phyloP scores from a whole-genome alignment of 1,139 yeast species.

The Casaregolazyma suthepensis region DNA sequence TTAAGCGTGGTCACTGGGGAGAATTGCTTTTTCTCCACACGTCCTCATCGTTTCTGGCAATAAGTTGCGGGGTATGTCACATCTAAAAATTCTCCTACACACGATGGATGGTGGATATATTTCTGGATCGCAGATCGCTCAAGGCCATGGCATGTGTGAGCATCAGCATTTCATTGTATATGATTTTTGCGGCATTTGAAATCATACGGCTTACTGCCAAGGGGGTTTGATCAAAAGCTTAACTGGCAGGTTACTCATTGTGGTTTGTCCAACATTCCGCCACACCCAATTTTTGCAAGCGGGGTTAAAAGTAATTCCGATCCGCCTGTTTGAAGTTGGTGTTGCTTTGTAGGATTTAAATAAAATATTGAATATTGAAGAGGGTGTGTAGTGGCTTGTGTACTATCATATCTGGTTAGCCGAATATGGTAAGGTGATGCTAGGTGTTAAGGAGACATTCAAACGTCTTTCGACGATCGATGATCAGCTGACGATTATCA shows the following conservation, averaged over 20 bases:
- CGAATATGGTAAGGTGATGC: neutral
- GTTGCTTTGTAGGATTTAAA: neutral
- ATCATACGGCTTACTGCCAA: neutral
- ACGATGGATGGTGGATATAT: neutral
- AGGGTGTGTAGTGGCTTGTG: too few species aligned
- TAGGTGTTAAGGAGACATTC: too few species aligned
- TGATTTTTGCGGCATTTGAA: neutral
- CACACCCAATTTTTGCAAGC: neutral
- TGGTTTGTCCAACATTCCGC: neutral
- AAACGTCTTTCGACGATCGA: too few species aligned
- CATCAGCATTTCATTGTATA: neutral
- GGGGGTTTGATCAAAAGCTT: neutral
- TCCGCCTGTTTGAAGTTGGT: neutral
- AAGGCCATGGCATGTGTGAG: neutral
- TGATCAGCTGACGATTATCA: neutral
- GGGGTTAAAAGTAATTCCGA: neutral
- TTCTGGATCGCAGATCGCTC: neutral
- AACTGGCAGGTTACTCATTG: neutral
- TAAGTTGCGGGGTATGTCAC: neutral
- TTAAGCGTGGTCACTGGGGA: neutral
- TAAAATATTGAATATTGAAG: too few species aligned
- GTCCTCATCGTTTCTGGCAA: neutral
- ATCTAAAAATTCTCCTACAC: neutral
- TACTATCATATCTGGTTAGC: neutral
- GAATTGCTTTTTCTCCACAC: neutral